These are phyloP conservation scores for Phytophthora sojae DNA, from an alignment of 352 stramenopile species.

Conservation along the genomic window DNA sequence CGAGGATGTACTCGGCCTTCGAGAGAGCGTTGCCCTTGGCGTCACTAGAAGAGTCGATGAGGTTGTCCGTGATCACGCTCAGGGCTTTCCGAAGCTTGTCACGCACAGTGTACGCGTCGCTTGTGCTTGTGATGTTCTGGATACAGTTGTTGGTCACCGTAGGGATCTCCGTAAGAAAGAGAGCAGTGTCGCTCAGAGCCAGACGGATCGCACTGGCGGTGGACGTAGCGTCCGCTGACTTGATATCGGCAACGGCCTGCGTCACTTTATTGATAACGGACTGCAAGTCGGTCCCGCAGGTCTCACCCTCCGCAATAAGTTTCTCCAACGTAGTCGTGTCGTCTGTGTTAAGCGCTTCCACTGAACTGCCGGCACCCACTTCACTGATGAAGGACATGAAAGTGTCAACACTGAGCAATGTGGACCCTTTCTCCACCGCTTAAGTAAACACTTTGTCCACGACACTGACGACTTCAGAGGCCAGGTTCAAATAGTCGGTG, in stretches of 20 bases:
- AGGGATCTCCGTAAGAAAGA: constrained; percentile 63
- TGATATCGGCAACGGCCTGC: constrained; percentile 48
- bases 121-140: constrained; percentile 21
- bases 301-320: constrained; percentile 44
- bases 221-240: constrained; percentile 31
- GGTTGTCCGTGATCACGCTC: constrained; percentile 54
- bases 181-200: constrained; percentile 42
- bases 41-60: constrained; percentile 46
- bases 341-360: constrained; percentile 23
- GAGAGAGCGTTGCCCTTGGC: constrained; percentile 42
- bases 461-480: constrained; percentile 40
- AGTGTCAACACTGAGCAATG: constrained; percentile 37
- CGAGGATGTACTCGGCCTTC: constrained; percentile 49
- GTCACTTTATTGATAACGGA: constrained; percentile 49
- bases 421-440: constrained; percentile 44
- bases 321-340: constrained; percentile 39
- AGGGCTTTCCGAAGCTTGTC: constrained; percentile 56
- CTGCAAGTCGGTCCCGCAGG: constrained; percentile 52
- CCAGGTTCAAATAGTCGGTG: constrained; percentile 34
- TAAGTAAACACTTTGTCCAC: constrained; percentile 46
- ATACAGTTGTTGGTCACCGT: constrained; percentile 52
- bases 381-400: constrained; percentile 42
- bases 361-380: constrained; percentile 25
- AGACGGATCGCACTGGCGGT: constrained; percentile 46
- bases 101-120: constrained; percentile 43